These are phyloP conservation scores for Poa pratensis DNA, from an alignment of 176 grass and related monocot genomes.

Conservation along the genomic window DNA sequence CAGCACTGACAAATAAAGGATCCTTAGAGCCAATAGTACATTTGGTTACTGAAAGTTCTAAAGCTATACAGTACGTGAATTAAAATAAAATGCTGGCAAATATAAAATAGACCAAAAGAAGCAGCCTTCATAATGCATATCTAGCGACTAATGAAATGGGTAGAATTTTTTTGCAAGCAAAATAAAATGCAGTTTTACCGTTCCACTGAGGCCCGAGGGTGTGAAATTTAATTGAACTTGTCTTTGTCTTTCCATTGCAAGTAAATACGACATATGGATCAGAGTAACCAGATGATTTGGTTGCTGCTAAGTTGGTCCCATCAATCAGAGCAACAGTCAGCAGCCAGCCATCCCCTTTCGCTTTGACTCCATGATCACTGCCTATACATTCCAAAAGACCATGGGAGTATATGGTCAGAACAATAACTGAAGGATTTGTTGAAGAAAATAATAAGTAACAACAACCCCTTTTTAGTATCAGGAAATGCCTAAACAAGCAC, in stretches of 20 bases:
- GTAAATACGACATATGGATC: constrained; percentile 98
- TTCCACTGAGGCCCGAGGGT: constrained; percentile 94
- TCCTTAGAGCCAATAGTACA: not conserved
- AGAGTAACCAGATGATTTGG: constrained; percentile 73
- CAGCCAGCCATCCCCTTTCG: constrained; percentile 91
- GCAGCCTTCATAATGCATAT: not conserved
- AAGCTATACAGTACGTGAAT: not conserved
- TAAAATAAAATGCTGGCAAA: constrained; percentile 19
- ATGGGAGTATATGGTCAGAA: not conserved
- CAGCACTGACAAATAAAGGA: constrained; percentile 11
- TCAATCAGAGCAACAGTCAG: constrained; percentile 89
- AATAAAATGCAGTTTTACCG: constrained; percentile 52
- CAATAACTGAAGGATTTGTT: constrained; percentile 20
- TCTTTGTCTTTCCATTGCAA: constrained; percentile 89
- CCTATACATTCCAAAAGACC: constrained; percentile 46
- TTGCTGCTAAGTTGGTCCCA: constrained; percentile 69
- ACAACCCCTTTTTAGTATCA: not conserved
- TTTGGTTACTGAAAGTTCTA: not conserved
- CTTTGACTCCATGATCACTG: constrained; percentile 84
- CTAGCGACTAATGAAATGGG: not conserved
- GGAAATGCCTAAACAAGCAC: constrained; percentile 15
- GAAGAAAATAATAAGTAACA: constrained; percentile 22
- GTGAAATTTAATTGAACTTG: constrained; percentile 96
- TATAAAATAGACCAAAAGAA: not conserved
- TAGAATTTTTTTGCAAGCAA: constrained; percentile 12